Percentiles rank a stretch among this genome's conserved stretches.
These are phyloP conservation scores for Plasmodiophora brassicae DNA, from an alignment of 208 protist genomes.

Conservation along the genomic window DNA sequence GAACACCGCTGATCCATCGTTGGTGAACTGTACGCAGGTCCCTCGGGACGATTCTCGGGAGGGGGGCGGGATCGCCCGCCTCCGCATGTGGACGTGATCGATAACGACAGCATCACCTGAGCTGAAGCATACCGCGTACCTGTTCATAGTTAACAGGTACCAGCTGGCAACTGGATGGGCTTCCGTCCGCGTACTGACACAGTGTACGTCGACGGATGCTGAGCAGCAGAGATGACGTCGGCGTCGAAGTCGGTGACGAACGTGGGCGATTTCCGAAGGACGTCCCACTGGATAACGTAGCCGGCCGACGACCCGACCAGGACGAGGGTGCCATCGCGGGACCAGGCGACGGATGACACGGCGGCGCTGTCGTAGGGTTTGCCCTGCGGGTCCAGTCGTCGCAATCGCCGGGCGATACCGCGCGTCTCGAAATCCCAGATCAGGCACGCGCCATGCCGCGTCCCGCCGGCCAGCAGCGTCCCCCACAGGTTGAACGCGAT, in stretches of 20 bases:
- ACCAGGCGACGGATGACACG: background rate
- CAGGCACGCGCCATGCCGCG: background rate
- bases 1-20: background rate
- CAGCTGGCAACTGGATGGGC: too few relatives aligned
- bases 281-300: background rate
- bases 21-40: background rate
- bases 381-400: background rate
- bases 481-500: background rate
- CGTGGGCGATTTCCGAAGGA: background rate
- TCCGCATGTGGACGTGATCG: too few relatives aligned
- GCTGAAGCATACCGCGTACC: too few relatives aligned
- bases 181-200: too few relatives aligned
- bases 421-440: slow-evolving; percentile 21
- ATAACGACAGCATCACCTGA: too few relatives aligned
- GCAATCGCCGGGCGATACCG: background rate
- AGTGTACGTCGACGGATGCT: too few relatives aligned
- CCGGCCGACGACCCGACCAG: background rate
- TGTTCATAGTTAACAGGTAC: too few relatives aligned
- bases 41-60: too few relatives aligned
- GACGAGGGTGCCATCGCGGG: background rate
- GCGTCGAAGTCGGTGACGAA: background rate
- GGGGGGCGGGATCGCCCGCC: too few relatives aligned
- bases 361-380: background rate
- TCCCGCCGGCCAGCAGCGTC: background rate
- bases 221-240: background rate